phyloP scores from a whole-genome alignment of 331 rosid genomes.

The Phaseolus coccineus region DNA sequence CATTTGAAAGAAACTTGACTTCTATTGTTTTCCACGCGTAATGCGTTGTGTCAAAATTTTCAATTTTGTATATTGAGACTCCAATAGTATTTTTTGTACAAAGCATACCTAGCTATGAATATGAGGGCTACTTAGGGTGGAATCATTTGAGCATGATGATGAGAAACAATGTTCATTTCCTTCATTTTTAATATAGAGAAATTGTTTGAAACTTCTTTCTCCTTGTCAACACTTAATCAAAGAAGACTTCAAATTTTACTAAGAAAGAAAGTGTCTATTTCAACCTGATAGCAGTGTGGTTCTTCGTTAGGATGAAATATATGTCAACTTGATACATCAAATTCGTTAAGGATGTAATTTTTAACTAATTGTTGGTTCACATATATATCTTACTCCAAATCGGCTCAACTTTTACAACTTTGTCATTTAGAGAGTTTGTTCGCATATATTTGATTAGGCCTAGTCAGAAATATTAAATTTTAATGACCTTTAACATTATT shows the following conservation, averaged over 20 bases:
- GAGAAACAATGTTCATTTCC: not conserved
- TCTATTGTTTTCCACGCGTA: not conserved
- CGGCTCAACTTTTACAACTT: not conserved
- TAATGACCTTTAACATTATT: constrained; percentile 1
- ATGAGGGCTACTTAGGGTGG: not conserved
- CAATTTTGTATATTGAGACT: not conserved
- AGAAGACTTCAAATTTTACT: not conserved
- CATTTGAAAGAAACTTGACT: constrained; percentile 13
- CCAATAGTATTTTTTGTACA: not conserved
- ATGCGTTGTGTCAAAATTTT: not conserved
- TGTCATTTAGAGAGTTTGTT: constrained; percentile 22
- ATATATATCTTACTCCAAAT: not conserved
- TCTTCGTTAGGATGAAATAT: constrained; percentile 3
- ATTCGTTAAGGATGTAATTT: constrained; percentile 18
- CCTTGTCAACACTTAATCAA: not conserved
- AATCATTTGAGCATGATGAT: not conserved
- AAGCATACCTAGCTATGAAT: not conserved
- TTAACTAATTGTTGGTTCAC: constrained; percentile 5
- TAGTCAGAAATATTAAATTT: constrained; percentile 15
- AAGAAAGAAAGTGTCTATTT: not conserved
- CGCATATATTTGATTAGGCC: not conserved
- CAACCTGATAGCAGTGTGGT: not conserved
- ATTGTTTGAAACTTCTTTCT: not conserved
- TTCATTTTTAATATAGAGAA: not conserved
- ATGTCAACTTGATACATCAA: not conserved